Conservation (phyloP, 2,329 filamentous ascomycete genomes). For the Tolypocladium ovalisporum region DNA sequence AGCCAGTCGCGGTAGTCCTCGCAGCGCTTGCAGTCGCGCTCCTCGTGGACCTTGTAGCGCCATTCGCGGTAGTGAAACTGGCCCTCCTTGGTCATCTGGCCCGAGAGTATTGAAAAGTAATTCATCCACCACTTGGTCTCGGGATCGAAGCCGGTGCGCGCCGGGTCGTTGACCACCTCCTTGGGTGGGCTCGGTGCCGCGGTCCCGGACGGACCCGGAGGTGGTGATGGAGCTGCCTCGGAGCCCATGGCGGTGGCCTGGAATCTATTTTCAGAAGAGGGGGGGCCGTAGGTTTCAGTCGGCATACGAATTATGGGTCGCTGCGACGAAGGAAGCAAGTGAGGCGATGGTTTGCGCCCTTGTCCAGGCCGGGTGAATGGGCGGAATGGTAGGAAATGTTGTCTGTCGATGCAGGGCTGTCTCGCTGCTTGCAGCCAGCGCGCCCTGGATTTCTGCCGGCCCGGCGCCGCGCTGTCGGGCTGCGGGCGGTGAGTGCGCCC, state of each 20-base stretch:
- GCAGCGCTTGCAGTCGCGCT: conserved; percentile 67
- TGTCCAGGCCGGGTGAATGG: neutral
- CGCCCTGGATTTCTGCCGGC: neutral
- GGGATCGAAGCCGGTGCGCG: conserved; percentile 53
- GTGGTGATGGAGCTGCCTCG: conserved; percentile 7
- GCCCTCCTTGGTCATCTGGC: conserved; percentile 58
- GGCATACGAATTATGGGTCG: neutral
- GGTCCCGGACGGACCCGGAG: conserved; percentile 6
- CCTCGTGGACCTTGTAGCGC: conserved; percentile 65
- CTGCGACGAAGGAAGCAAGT: neutral
- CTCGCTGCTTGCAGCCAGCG: neutral
- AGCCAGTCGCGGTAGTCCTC: conserved; percentile 77
- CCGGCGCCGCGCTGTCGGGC: neutral
- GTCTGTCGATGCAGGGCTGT: neutral
- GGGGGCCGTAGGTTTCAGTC: neutral
- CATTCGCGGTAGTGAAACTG: conserved; percentile 66
- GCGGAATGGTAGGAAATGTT: neutral
- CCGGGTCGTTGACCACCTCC: conserved; percentile 45
- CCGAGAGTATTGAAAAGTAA: conserved; percentile 74
- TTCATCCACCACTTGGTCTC: conserved; percentile 61
- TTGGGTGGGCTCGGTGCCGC: conserved; percentile 6
- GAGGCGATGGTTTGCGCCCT: neutral
- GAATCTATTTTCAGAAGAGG: neutral
- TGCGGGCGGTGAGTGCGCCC: neutral
- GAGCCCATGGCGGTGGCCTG: neutral